phyloP scores from a whole-genome alignment of 257 asterid genomes.

The Galeopsis tetrahit region DNA sequence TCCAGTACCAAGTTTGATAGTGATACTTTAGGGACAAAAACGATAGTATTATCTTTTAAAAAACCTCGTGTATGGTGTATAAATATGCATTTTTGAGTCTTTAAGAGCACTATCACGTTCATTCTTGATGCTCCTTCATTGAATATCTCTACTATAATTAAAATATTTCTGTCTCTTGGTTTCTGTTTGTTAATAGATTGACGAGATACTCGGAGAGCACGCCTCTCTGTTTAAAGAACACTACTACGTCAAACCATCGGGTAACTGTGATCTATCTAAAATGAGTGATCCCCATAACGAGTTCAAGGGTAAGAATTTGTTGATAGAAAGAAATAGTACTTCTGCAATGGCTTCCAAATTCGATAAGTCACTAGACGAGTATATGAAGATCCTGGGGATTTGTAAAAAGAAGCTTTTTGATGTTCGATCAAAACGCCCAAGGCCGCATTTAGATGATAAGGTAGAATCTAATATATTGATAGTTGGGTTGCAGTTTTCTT shows the following conservation, averaged over 20 bases:
- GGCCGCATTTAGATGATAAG: constrained; percentile 93
- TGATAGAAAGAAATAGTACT: constrained; percentile 67
- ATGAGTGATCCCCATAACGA: constrained; percentile 93
- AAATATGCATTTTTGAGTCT: background rate
- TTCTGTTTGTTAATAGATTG: constrained; percentile 50
- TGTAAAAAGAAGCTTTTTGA: constrained; percentile 70
- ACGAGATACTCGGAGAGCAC: constrained; percentile 72
- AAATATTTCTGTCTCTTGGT: background rate
- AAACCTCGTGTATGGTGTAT: background rate
- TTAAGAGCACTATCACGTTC: background rate
- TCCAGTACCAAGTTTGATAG: too few relatives aligned
- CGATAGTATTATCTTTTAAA: too few relatives aligned
- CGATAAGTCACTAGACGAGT: constrained; percentile 59
- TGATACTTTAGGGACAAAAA: too few relatives aligned
- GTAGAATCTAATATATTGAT: constrained; percentile 39
- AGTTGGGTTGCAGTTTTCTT: background rate
- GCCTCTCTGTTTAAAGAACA: constrained; percentile 74
- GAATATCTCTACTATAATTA: background rate
- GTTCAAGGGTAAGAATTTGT: constrained; percentile 85
- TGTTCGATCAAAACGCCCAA: constrained; percentile 68
- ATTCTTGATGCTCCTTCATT: background rate
- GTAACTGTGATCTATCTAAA: constrained; percentile 88
- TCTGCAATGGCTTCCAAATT: constrained; percentile 75
- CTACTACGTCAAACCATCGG: constrained; percentile 77
- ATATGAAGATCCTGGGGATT: constrained; percentile 62